Conservation (phyloP, 441 rosid genomes). For the Gossypium davidsonii region DNA sequence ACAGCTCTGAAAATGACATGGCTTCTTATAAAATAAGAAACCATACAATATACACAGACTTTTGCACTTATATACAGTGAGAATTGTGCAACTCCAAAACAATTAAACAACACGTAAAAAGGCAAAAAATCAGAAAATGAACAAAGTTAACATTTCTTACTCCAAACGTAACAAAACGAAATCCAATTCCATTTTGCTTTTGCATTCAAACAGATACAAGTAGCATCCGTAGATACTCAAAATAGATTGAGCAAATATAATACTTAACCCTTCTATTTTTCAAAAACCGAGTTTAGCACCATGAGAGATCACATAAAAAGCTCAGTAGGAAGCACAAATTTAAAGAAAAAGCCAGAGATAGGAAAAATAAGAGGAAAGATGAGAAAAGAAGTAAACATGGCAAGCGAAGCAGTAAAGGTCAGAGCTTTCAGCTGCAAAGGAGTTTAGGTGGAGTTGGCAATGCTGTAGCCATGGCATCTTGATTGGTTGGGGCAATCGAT, state of each 20-base stretch:
- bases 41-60: neutral
- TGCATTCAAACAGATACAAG: neutral
- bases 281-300: neutral
- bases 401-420: neutral
- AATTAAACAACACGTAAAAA: neutral
- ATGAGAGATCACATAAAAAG: conserved; percentile 29
- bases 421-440: too few species aligned
- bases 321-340: conserved; percentile 41
- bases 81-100: neutral
- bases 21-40: too few species aligned
- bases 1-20: conserved; percentile 6
- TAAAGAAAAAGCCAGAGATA: conserved; percentile 41
- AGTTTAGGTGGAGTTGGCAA: too few species aligned
- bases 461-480: too few species aligned
- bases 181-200: neutral
- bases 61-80: neutral
- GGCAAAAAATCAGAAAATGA: neutral
- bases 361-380: conserved; percentile 36
- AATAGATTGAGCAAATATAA: neutral
- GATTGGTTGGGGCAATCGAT: too few species aligned
- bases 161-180: neutral
- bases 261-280: neutral
- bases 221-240: neutral
- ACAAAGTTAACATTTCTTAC: neutral
- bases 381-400: conserved; percentile 25